These are phyloP conservation scores for Lobosporangium transversale DNA, from an alignment of 192 early-diverging fungal species.

Conservation along the genomic window DNA sequence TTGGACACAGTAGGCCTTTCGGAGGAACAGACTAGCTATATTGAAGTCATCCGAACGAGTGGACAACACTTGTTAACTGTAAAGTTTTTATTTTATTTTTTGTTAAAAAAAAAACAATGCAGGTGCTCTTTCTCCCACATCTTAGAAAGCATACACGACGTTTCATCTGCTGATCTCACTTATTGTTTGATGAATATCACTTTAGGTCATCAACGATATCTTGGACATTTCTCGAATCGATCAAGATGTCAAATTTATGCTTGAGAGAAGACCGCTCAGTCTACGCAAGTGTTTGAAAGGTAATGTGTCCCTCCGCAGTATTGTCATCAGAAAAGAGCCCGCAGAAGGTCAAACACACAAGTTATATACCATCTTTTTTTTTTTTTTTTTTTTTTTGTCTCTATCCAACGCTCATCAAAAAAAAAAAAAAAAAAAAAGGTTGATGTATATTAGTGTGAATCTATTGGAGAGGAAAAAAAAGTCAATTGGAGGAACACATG, in stretches of 20 bases:
- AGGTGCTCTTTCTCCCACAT: neutral
- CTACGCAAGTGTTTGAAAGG: conserved; percentile 66
- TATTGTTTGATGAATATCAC: neutral
- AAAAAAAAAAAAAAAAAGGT: too few relatives aligned
- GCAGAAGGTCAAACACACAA: too few relatives aligned
- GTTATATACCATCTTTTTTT: too few relatives aligned
- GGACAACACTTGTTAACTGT: conserved; percentile 68
- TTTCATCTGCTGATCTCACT: neutral
- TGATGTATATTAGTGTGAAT: too few relatives aligned
- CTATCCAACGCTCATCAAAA: too few relatives aligned
- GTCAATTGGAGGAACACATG: too few relatives aligned
- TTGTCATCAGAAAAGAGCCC: too few relatives aligned
- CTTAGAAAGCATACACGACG: neutral
- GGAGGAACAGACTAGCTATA: conserved; percentile 58
- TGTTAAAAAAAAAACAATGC: conserved; percentile 1
- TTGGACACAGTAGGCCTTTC: conserved; percentile 57
- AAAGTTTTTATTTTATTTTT: conserved; percentile 17
- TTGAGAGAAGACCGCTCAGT: conserved; percentile 59
- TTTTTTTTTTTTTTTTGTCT: too few relatives aligned
- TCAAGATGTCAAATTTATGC: conserved; percentile 63
- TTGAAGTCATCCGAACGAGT: conserved; percentile 66
- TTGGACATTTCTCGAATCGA: conserved; percentile 65
- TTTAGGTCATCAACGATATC: conserved; percentile 65
- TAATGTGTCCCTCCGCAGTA: neutral
- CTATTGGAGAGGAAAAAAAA: too few relatives aligned